Conservation (phyloP, 257 asterid species). For the Penstemon eatonii region DNA sequence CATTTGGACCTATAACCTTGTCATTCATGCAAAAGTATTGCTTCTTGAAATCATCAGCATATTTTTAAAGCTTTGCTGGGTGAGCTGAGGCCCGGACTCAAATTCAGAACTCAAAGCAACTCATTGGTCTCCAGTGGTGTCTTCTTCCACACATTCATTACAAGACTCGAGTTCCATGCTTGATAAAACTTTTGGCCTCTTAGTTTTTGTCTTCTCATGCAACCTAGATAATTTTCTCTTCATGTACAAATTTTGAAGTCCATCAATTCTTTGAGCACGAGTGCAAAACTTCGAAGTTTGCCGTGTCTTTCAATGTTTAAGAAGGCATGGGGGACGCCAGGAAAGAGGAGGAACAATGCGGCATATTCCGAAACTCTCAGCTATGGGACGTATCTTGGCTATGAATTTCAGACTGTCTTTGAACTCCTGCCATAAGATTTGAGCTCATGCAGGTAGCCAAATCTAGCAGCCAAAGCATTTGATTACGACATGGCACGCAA, state of each 20-base stretch:
- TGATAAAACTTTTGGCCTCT: conserved; percentile 36
- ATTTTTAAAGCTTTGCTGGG: conserved; percentile 58
- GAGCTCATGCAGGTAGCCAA: conserved; percentile 37
- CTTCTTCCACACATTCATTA: conserved; percentile 27
- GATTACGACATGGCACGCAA: conserved; percentile 13
- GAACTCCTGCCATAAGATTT: conserved; percentile 70
- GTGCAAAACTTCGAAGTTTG: conserved; percentile 53
- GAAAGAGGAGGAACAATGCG: conserved; percentile 92
- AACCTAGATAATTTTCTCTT: conserved; percentile 38
- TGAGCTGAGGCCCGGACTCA: conserved; percentile 59
- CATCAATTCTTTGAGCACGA: conserved; percentile 47
- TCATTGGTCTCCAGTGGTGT: conserved; percentile 31
- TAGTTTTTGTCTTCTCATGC: conserved; percentile 33
- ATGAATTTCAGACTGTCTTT: conserved; percentile 68
- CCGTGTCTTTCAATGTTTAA: conserved; percentile 45
- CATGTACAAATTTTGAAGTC: conserved; percentile 37
- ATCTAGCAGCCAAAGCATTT: conserved; percentile 29
- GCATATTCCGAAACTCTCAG: conserved; percentile 75
- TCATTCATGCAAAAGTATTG: conserved; percentile 52
- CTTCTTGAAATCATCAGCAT: conserved; percentile 72
- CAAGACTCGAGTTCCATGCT: conserved; percentile 25
- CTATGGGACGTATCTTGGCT: conserved; percentile 57
- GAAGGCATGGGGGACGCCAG: conserved; percentile 63
- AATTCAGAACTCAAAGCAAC: conserved; percentile 31
- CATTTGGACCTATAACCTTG: conserved; percentile 27